Evolutionary conservation across 2,329 filamentous ascomycete species (phyloP), one percentile per base, ranked within the genome.

Genomic region (Calonectria hongkongensis): DNA sequence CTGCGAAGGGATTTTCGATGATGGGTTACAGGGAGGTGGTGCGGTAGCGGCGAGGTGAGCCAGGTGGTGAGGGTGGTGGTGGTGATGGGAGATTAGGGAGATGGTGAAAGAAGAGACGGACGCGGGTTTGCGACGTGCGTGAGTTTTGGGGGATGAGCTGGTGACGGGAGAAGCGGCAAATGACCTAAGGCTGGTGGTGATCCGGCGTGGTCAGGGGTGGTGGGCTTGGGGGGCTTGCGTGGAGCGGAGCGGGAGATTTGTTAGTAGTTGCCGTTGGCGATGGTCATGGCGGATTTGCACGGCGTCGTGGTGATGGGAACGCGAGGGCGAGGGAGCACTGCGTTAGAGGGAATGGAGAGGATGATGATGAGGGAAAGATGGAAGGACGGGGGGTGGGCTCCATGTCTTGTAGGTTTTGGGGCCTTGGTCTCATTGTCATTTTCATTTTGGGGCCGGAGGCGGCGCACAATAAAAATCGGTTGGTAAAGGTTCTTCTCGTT

Each of bases 381-480:
- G 76, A 79, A 73, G 76, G 58, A 67, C 65, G 74, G 76, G 66
- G 74, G 71, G 75, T 76, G 79, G 81, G 81, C 79, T 80, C 76
- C 78, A 76, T 84, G 82, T 84, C 82, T 84, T 80, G 82, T 80
- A 80, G 77, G 79, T 76, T 81, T 72, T 82, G 80, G 81, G 81
- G 81, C 75, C 79, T 82, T 84, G 81, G 83, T 84, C 81, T 84
- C 81, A 84, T 84, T 82, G 82, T 82, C 81, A 82, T 80, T 81
- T 83, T 84, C 65, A 71, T 76, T 80, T 83, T 82, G 81, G 83
- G 82, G 82, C 81, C 79, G 68, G 80, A 82, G 83, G 82, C 82
- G 82, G 82, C 83, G 81, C 83, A 84, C 82, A 82, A 81, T 81
- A 77, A 82, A 78, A 81, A 81, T 79, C 72, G 78, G 82, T 81